Evolutionary conservation across 176 grass and related monocot species (phyloP), one percentile per base, ranked within the genome.

Genomic region (Cenchrus purpureus): DNA sequence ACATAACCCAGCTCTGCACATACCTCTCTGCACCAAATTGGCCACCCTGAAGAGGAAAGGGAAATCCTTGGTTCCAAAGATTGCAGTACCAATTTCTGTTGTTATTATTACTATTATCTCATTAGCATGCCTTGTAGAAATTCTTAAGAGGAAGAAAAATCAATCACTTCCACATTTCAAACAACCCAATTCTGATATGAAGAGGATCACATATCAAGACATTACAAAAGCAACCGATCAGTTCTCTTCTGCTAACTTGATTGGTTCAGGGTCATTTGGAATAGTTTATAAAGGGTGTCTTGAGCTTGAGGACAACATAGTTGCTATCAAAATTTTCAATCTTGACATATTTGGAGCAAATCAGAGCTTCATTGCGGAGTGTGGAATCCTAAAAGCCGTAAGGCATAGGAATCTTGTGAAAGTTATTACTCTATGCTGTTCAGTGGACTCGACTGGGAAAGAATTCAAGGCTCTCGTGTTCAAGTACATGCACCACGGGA

Each of bases 381-480:
- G 84, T 51, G 76, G 72, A 59, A 65, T 80, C 32, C 54, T 93
- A 1, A 78, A 77, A 70, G 83, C 77, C 45, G 51, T 90, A 17
- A 83, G 83, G 1, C 90, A 92, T 34, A 48, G 86, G 9, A 92
- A 92, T 71, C 72, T 92, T 25, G 11, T 92, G 40, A 83, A 84
- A 58, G 65, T 92, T 32, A 15, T 89, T n/a, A 92, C 79, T 34
- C 79, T 68, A 49, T 90, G 91, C 62, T 73, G 71, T 7, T 87
- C 68, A 6, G 32, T 90, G 52, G 84, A 90, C 62, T 60, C 16
- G n/a, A 64, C 7, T n/a, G 91, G 91, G 1, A 73, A 85, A 31
- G 87, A 87, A 0, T 93, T 93, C 71, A 90, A 81, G 71, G 91
- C 91, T 29, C 46, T 93, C 20, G 65, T 93, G n/a, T 82, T 92